Percentiles rank a stretch among this genome's conserved stretches.
Conservation (phyloP, 495 filamentous ascomycete species). For the Lasiosphaeria ovina region DNA sequence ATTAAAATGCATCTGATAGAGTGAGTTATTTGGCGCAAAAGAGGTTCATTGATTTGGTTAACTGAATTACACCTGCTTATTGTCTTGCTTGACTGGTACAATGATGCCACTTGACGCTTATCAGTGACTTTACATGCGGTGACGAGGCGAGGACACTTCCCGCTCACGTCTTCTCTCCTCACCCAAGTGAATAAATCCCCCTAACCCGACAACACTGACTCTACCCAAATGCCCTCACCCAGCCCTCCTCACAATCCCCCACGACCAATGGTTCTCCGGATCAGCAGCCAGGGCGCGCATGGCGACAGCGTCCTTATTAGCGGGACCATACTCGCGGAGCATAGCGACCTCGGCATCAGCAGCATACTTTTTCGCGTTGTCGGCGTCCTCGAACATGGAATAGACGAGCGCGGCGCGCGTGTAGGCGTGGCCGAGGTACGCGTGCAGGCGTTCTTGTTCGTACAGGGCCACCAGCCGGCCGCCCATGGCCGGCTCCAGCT, state of each 20-base stretch:
- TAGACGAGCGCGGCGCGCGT: slow-evolving; percentile 43
- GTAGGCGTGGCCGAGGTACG: slow-evolving; percentile 37
- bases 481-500: slow-evolving; percentile 33
- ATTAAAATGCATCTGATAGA: too few species aligned
- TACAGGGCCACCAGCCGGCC: slow-evolving; percentile 34
- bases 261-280: slow-evolving; percentile 31
- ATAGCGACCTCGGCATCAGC: slow-evolving; percentile 31
- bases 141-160: too few species aligned
- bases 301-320: slow-evolving; percentile 27
- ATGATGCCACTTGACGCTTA: too few species aligned
- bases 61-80: too few species aligned
- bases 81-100: too few species aligned
- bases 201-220: too few species aligned
- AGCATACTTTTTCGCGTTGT: slow-evolving; percentile 35
- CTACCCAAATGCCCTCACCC: not conserved
- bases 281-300: slow-evolving; percentile 38
- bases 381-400: slow-evolving; percentile 40
- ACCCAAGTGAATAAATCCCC: too few species aligned
- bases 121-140: too few species aligned
- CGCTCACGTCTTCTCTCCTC: too few species aligned
- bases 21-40: too few species aligned
- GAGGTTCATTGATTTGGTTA: too few species aligned
- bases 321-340: slow-evolving; percentile 34
- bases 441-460: slow-evolving; percentile 34
- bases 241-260: slow-evolving; percentile 16